Percentiles rank a stretch among this genome's conserved stretches.
phyloP scores from a whole-genome alignment of 495 filamentous ascomycete genomes.

The Penicillium crystallinum region DNA sequence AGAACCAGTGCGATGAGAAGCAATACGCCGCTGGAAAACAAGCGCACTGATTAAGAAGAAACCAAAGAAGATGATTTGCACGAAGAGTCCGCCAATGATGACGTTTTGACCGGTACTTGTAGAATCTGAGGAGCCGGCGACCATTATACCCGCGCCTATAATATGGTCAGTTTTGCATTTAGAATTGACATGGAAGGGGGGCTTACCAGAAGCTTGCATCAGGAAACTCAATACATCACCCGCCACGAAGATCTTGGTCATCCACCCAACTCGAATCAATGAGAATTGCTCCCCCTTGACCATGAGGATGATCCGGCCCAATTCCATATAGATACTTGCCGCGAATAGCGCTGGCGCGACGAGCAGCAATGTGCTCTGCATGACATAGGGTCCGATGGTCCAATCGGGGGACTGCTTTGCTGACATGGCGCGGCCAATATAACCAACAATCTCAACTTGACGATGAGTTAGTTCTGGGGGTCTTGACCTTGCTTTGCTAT shows the following conservation, averaged over 20 bases:
- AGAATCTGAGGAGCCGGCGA: background rate
- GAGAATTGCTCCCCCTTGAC: slow-evolving; percentile 27
- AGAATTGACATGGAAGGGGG: background rate
- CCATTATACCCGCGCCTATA: background rate
- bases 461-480: background rate
- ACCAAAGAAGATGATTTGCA: background rate
- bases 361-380: slow-evolving; percentile 17
- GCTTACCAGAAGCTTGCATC: slow-evolving; percentile 1
- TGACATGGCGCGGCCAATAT: slow-evolving; percentile 23
- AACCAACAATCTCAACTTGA: slow-evolving; percentile 47
- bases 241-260: slow-evolving; percentile 21
- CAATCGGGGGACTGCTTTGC: background rate
- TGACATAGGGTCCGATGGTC: slow-evolving; percentile 9
- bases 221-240: slow-evolving; percentile 18
- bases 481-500: too few relatives aligned
- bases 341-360: slow-evolving; percentile 42
- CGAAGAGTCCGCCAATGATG: background rate
- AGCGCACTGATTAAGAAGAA: slow-evolving; percentile 33
- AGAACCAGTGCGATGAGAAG: slow-evolving; percentile 12
- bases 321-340: slow-evolving; percentile 50
- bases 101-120: background rate
- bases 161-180: too few relatives aligned
- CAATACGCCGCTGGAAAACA: slow-evolving; percentile 38
- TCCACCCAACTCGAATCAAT: background rate
- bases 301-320: slow-evolving; percentile 39